Evolutionary conservation across 2,329 filamentous ascomycete genomes (phyloP), one percentile per base, ranked within the genome.

Genomic region (Lachnellula occidentalis): DNA sequence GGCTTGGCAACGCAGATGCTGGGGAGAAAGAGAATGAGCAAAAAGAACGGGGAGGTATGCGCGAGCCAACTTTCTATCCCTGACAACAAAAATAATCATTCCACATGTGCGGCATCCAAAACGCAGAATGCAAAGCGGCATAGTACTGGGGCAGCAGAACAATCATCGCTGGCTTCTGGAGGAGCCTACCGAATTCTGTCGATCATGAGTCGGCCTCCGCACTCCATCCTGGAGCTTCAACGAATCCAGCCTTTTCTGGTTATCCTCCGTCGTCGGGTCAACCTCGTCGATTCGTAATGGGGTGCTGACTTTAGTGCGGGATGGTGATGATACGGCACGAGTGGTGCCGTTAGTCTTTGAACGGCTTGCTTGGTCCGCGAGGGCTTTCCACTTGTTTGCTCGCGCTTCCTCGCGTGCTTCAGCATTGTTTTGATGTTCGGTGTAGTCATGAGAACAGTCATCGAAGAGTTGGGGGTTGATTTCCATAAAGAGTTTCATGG

Each of bases 401-500:
- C 94, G 85, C 59, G 85, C 79, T 61, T 87, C 85, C 72, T 96
- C 87, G 53, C 92, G 85, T 57, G 90, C 83, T n/a, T 88, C 85
- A 3, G 92, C 90, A 60, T 83, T 94, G 73, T 95, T 95, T 73
- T 97, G 92, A 66, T 94, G 87, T 71, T 97, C 92, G 5, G 92
- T 95, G 73, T 99, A 99, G 61, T 97, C 92, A 68, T 96, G 92
- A 36, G 94, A 96, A 74, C 94, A 99, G 69, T 99, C 94, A 65
- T 99, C 94, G 66, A 99, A 99, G 21, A 99, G 82, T 71, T 96
- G 92, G 9, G 94, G 94, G 71, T 97, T 97, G 67, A 99, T 96
- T 72, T 99, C 94, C 94, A 99, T 99, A 73, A 99, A 99, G 37
- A 99, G 82, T 72, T 99, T 99, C 94, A 99, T 97, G 54, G 94